Base-by-base conservation (phyloP, 2,329 filamentous ascomycete species). In the Aspergillus intermedius region DNA sequence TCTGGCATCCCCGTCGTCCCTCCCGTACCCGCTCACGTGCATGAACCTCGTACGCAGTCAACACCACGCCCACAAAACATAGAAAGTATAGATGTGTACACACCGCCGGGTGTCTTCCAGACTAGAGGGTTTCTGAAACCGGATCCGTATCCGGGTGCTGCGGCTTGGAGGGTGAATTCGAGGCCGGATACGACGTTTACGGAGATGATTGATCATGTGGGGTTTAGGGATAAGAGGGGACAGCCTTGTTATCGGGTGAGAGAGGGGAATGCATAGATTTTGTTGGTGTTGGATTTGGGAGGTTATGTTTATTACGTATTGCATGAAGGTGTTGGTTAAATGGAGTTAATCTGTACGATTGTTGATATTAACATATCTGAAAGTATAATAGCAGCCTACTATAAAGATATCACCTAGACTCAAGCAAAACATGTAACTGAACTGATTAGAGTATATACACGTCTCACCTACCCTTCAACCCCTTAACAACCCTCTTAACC, bases 401-500 rank as follows among this genome's bases (percentile, higher is more conserved):
- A 10, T 5, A 30, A 30, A 30, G 12, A 30, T 30, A 30, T 10
- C 25, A 30, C 12, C 12, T 12, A 30, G 9, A 30, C 10, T 12
- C 25, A 30, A 30, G 4, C 9, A 30, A 30, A 12, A 12, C 10
- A 30, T 9, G 1, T 2, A 30, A 30, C 6, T 35, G 5, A 35
- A 17, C 1, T 13, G 15, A 35, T 40, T 30, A 30, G 12, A 19
- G 10, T 40, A 40, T 40, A 21, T 12, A 40, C 9, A 40, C 3
- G 10, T 19, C 10, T 12, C 37, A 63, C 45, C 51, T 61, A 23
- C 59, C 58, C 54, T 64, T 71, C 56, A 61, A 61, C 12, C 54
- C 52, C 37, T 59, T 52, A 5, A 68, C 51, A 19, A 74, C 42
- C 42, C 77, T 79, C 70, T 83, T 88, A 15, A 93, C 43, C 74